These are phyloP conservation scores for Conoideocrella luteorostrata DNA, from an alignment of 2,329 filamentous ascomycete genomes.

Conservation along the genomic window DNA sequence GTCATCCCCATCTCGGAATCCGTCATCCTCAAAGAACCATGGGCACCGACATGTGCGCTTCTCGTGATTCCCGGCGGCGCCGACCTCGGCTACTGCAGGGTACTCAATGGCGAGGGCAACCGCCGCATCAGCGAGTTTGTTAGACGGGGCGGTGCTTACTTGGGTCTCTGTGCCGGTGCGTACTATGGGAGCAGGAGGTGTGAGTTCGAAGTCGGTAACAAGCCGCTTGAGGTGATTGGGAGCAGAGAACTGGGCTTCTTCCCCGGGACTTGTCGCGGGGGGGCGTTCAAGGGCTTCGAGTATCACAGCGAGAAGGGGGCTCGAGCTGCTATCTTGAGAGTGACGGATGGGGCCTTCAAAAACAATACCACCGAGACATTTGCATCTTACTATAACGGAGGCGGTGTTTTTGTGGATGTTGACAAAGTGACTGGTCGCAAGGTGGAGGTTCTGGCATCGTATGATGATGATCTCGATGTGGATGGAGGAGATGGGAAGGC, in stretches of 20 bases:
- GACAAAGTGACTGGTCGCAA: constrained; percentile 53
- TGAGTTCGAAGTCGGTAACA: constrained; percentile 85
- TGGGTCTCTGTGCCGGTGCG: constrained; percentile 90
- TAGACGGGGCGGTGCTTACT: constrained; percentile 73
- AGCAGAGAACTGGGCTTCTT: constrained; percentile 82
- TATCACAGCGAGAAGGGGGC: constrained; percentile 86
- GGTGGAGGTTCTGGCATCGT: constrained; percentile 77
- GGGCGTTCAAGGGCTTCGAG: constrained; percentile 82
- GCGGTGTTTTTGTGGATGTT: constrained; percentile 85
- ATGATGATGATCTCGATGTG: constrained; percentile 67
- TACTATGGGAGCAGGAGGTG: constrained; percentile 80
- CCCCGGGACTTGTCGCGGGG: constrained; percentile 76
- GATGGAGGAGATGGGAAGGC: constrained; percentile 67
- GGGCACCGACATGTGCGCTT: constrained; percentile 78
- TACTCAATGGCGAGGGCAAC: constrained; percentile 83
- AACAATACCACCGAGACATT: constrained; percentile 56
- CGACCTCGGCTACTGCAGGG: constrained; percentile 86
- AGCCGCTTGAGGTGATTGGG: constrained; percentile 74
- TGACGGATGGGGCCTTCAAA: constrained; percentile 54
- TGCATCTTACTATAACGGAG: constrained; percentile 85
- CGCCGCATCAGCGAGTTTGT: constrained; percentile 79
- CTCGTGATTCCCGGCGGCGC: constrained; percentile 90
- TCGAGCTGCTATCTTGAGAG: constrained; percentile 60
- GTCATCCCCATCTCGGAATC: constrained; percentile 78
- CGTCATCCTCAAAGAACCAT: constrained; percentile 83